Base-by-base conservation (phyloP, 2,329 filamentous ascomycete species). In the Niveomyces coronatus region DNA sequence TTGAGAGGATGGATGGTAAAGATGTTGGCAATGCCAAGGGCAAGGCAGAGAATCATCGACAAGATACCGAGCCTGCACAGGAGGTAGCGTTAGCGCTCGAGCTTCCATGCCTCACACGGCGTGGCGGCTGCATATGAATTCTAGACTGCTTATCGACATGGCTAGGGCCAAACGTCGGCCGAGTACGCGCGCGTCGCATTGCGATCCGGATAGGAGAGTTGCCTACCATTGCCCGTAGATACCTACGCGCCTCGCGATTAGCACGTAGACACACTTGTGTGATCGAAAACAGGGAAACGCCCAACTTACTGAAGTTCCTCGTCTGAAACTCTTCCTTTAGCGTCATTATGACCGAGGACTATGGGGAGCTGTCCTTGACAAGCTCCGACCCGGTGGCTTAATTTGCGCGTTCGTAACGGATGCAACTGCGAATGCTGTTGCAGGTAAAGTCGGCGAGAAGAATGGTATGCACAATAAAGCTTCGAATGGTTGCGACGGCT, bases 191-290 rank as follows among this genome's bases (percentile, higher is more conserved):
- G 19, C 19, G 31, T 27, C 24, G 16, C 32, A 14, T 15, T 38
- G 31, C 40, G 30, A 2, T 17, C 17, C 17, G 13, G 43, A 30
- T 31, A n/a, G 30, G 36, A 32, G 29, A 35, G 32, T 35, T 40
- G 56, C 75, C 70, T 69, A 83, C 79, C 79, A 83, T 79, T 83
- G 79, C 60, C 75, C 79, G 53, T 83, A 83, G 62, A 83, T 83
- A 62, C 79, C 79, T 83, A 49, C 41, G 42, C 22, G 42, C 43
- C 35, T 8, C n/a, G 17, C 31, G 30, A 52, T 67, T 52, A 69
- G 61, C 49, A 32, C 10, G 16, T 30, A 28, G 4, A 16, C 15
- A 35, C 37, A 20, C 23, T 24, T 24, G 26, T 6, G 15, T 10
- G 7, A 8, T n/a, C 9, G 13, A 15, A 5, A 9, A n/a, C 11